Evolutionary conservation across 2,329 filamentous ascomycete species (phyloP).

Genomic region (Cercospora citrullina): DNA sequence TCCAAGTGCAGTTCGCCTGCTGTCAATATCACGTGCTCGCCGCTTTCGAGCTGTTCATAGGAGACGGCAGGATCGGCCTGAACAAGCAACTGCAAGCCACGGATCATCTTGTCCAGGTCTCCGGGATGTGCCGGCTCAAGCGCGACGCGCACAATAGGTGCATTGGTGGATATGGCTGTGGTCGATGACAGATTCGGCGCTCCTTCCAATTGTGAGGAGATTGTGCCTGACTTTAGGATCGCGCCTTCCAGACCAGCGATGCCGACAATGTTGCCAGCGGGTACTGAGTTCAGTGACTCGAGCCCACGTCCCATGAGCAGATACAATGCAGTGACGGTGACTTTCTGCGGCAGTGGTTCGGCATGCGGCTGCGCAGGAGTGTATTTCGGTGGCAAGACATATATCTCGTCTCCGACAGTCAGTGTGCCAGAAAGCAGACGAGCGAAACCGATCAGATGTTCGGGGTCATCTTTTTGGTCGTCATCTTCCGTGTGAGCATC

Average conservation of each 20-base stretch:
- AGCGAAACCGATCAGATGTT: constrained; percentile 92
- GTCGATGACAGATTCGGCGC: constrained; percentile 89
- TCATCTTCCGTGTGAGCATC: constrained; percentile 52
- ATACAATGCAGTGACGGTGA: constrained; percentile 84
- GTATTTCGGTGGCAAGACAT: constrained; percentile 91
- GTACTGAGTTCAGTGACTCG: constrained; percentile 78
- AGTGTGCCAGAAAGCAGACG: constrained; percentile 89
- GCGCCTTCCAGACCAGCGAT: constrained; percentile 89
- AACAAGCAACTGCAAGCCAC: constrained; percentile 79
- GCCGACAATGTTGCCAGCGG: constrained; percentile 92
- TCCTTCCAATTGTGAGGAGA: constrained; percentile 84
- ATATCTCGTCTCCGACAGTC: constrained; percentile 84
- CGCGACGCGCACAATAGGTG: constrained; percentile 89
- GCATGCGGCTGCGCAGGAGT: constrained; percentile 74
- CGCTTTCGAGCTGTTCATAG: constrained; percentile 89
- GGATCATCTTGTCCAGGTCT: constrained; percentile 93
- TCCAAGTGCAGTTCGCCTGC: constrained; percentile 94
- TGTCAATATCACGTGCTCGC: constrained; percentile 92
- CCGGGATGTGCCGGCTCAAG: constrained; percentile 89
- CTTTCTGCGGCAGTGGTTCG: constrained; percentile 72
- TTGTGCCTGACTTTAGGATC: constrained; percentile 91
- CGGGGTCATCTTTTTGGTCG: constrained; percentile 66
- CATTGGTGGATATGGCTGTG: constrained; percentile 66
- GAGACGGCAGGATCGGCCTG: constrained; percentile 95
- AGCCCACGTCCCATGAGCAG: constrained; percentile 92